Conservation (phyloP, 2,329 filamentous ascomycete species). For the Calonectria fujianensis region DNA sequence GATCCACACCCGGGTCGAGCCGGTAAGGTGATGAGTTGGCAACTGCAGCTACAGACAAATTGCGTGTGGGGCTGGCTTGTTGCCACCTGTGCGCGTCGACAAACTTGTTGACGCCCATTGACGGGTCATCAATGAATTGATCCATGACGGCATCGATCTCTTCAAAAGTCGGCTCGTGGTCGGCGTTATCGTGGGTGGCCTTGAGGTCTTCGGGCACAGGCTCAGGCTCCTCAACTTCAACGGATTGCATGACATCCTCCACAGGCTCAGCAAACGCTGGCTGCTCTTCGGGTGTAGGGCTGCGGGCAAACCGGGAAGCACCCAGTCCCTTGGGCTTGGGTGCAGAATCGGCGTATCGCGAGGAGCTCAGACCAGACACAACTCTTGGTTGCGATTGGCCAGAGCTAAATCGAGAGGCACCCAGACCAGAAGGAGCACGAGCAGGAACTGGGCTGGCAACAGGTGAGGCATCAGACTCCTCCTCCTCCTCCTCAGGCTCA, state of each 20-base stretch:
- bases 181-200: conserved; percentile 45
- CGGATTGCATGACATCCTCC: conserved; percentile 55
- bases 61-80: conserved; percentile 49
- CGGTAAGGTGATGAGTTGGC: conserved; percentile 72
- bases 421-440: conserved; percentile 47
- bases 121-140: conserved; percentile 83
- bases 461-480: conserved; percentile 49
- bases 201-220: conserved; percentile 43
- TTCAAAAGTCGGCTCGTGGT: conserved; percentile 76
- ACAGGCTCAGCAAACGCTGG: conserved; percentile 52
- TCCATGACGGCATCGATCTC: conserved; percentile 96
- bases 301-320: conserved; percentile 67
- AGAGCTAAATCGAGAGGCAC: conserved; percentile 48
- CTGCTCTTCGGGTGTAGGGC: conserved; percentile 58
- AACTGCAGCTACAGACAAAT: conserved; percentile 50
- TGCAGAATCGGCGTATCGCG: conserved; percentile 69
- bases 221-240: conserved; percentile 54
- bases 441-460: conserved; percentile 46
- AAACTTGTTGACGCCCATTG: conserved; percentile 82
- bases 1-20: conserved; percentile 68
- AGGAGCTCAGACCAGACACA: conserved; percentile 63
- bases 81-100: conserved; percentile 68
- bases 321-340: conserved; percentile 65
- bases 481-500: conserved; percentile 41
- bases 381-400: conserved; percentile 57